Conservation (phyloP, 768 basidiomycete species). For the Udeniomyces megalosporus region DNA sequence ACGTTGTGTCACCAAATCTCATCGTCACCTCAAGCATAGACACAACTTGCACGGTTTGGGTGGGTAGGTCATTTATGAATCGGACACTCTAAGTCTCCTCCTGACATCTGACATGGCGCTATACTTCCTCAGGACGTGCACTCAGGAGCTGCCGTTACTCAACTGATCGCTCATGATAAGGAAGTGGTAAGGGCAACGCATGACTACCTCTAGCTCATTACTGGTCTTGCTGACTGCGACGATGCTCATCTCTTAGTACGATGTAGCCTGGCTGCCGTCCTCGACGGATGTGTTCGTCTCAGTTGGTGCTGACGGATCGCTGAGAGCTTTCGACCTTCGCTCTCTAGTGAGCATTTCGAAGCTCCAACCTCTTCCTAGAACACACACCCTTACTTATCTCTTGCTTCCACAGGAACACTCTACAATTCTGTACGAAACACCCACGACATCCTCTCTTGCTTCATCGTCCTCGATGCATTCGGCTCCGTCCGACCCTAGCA, state of each 20-base stretch:
- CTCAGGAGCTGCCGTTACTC: slow-evolving; percentile 80
- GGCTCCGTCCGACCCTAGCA: slow-evolving; percentile 32
- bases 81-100: background rate
- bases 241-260: no score
- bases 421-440: slow-evolving; percentile 85
- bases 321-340: slow-evolving; percentile 90
- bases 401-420: slow-evolving; percentile 51
- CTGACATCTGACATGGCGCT: background rate
- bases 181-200: slow-evolving; percentile 13
- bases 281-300: slow-evolving; percentile 96
- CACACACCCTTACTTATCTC: no score
- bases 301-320: slow-evolving; percentile 89
- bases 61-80: background rate
- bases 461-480: slow-evolving; percentile 11
- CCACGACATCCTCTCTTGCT: slow-evolving; percentile 34
- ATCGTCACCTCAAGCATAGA: slow-evolving; percentile 97
- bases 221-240: no score
- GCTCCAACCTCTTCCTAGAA: no score
- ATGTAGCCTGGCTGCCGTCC: slow-evolving; percentile 94
- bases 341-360: slow-evolving; percentile 42
- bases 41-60: slow-evolving; percentile 95
- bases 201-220: no score
- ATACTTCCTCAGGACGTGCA: slow-evolving; percentile 51
- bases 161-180: slow-evolving; percentile 37
- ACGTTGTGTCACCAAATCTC: slow-evolving; percentile 71